Percentiles rank a stretch among this genome's conserved stretches.
These are phyloP conservation scores for Xylaria nigripes DNA, from an alignment of 495 filamentous ascomycete genomes.

Conservation along the genomic window DNA sequence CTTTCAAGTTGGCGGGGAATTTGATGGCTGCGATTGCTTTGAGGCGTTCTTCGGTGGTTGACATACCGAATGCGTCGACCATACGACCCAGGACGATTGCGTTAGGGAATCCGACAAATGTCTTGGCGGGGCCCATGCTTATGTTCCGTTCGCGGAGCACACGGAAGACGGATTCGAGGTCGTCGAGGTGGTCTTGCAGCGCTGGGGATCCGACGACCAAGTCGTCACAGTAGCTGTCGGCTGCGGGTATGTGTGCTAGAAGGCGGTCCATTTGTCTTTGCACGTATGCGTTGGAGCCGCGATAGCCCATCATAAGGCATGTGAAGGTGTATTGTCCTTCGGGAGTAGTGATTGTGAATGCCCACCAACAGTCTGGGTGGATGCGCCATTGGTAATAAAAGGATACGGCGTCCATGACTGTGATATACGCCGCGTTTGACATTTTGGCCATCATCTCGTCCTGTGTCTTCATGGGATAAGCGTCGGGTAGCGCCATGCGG, in stretches of 20 bases:
- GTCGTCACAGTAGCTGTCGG: not conserved
- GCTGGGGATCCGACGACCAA: not conserved
- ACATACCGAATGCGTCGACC: not conserved
- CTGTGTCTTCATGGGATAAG: not conserved
- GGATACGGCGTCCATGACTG: not conserved
- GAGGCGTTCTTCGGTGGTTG: not conserved
- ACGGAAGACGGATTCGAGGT: not conserved
- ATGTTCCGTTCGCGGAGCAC: not conserved
- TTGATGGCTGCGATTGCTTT: not conserved
- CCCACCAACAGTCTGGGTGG: not conserved
- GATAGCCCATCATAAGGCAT: not conserved
- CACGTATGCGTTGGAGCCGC: not conserved
- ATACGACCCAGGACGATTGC: not conserved
- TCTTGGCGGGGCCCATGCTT: not conserved
- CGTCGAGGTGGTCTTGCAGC: not conserved
- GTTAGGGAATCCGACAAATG: not conserved
- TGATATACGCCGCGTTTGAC: not conserved
- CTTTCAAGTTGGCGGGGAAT: not conserved
- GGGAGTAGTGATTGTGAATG: not conserved
- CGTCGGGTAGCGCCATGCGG: conserved; percentile 8
- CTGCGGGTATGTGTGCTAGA: not conserved
- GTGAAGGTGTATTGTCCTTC: not conserved
- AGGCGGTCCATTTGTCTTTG: not conserved
- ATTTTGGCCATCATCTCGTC: not conserved
- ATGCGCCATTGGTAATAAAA: not conserved